These are phyloP conservation scores for Acer yangbiense DNA, from an alignment of 345 rosid genomes.

Conservation along the genomic window DNA sequence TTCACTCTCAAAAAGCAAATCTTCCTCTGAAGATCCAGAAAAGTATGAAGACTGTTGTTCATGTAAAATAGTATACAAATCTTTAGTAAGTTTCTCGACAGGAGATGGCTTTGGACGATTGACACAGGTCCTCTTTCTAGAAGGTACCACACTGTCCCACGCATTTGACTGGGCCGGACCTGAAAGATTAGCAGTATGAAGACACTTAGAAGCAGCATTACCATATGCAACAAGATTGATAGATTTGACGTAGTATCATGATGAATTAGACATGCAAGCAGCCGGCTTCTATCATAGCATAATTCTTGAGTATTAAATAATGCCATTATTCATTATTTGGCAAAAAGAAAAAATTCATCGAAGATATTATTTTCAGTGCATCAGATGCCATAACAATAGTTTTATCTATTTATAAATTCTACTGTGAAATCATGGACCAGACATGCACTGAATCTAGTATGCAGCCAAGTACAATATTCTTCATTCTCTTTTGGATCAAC, in stretches of 20 bases:
- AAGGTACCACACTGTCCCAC: slow-evolving; percentile 90
- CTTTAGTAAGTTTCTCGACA: slow-evolving; percentile 92
- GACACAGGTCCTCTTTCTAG: slow-evolving; percentile 86
- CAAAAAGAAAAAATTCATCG: background rate
- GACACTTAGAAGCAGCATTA: slow-evolving; percentile 1
- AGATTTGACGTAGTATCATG: slow-evolving; percentile 1
- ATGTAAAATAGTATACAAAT: slow-evolving; percentile 79
- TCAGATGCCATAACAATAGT: background rate
- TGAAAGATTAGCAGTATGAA: slow-evolving; percentile 30
- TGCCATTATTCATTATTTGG: slow-evolving; percentile 3
- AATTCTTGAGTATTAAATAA: slow-evolving; percentile 4
- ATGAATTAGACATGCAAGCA: slow-evolving; percentile 8
- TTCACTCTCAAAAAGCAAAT: slow-evolving; percentile 86
- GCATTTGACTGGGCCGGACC: slow-evolving; percentile 88
- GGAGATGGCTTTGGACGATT: slow-evolving; percentile 82
- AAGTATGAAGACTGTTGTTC: slow-evolving; percentile 92
- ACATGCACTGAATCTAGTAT: slow-evolving; percentile 4
- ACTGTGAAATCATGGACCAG: background rate
- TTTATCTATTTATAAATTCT: background rate
- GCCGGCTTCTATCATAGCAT: slow-evolving; percentile 1
- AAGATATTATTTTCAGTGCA: background rate
- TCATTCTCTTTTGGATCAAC: slow-evolving; percentile 1
- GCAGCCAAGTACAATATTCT: background rate
- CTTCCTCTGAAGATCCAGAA: slow-evolving; percentile 88
- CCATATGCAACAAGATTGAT: background rate